phyloP scores from a whole-genome alignment of 2,329 filamentous ascomycete species.

The Fusarium sp. region DNA sequence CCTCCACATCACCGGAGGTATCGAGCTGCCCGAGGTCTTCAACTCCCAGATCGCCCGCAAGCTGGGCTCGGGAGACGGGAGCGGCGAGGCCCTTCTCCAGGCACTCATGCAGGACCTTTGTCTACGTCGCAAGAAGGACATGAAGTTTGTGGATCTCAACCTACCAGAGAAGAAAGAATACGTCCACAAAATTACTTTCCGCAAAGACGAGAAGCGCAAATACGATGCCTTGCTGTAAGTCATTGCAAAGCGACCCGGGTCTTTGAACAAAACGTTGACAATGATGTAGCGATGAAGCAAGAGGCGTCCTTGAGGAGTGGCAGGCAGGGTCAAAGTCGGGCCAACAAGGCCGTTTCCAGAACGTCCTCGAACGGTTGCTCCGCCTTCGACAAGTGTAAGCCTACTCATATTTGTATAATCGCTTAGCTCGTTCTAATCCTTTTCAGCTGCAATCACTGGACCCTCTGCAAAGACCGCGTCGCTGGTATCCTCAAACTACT shows the following conservation, averaged over 20 bases:
- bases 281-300: conserved; percentile 75
- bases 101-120: conserved; percentile 86
- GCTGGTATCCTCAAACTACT: conserved; percentile 79
- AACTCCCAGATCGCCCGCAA: conserved; percentile 75
- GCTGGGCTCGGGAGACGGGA: conserved; percentile 69
- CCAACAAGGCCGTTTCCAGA: conserved; percentile 74
- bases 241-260: rapidly evolving
- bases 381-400: conserved; percentile 81
- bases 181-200: conserved; percentile 82
- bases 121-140: conserved; percentile 87
- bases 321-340: conserved; percentile 61
- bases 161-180: conserved; percentile 85
- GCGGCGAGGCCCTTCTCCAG: conserved; percentile 78
- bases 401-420: no score
- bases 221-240: conserved; percentile 81
- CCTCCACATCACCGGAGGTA: conserved; percentile 80
- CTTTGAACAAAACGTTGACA: not conserved
- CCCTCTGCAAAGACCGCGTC: conserved; percentile 83
- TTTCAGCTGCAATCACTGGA: conserved; percentile 87
- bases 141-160: conserved; percentile 88
- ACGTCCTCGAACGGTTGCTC: conserved; percentile 85
- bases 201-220: conserved; percentile 80
- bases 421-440: no score
- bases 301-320: conserved; percentile 77
- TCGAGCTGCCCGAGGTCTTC: conserved; percentile 82